Conservation (phyloP, 2,329 filamentous ascomycete genomes). For the Cercospora sp. region DNA sequence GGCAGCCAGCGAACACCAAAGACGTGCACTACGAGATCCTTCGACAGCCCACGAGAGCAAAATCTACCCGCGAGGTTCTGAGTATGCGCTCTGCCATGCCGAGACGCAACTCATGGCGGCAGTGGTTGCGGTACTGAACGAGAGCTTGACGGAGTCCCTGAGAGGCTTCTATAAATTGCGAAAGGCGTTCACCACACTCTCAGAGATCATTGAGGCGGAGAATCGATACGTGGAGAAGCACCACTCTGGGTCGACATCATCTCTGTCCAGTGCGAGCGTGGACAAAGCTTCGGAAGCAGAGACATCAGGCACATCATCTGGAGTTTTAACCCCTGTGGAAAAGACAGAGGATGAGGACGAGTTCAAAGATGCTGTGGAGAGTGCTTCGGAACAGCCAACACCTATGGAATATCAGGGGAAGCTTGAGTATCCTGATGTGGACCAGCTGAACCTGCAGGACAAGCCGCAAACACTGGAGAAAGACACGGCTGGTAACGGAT, state of each 20-base stretch:
- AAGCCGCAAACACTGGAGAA: constrained; percentile 14
- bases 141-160: constrained; percentile 87
- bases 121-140: constrained; percentile 84
- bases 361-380: constrained; percentile 60
- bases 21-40: constrained; percentile 65
- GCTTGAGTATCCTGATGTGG: constrained; percentile 38
- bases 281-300: constrained; percentile 11
- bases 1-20: constrained; percentile 72
- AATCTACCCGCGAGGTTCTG: constrained; percentile 80
- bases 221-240: constrained; percentile 54
- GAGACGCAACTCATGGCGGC: constrained; percentile 87
- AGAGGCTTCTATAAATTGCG: constrained; percentile 90
- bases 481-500: background rate
- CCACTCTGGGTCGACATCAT: constrained; percentile 13
- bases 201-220: constrained; percentile 75
- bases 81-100: constrained; percentile 81
- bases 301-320: constrained; percentile 18
- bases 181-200: constrained; percentile 81
- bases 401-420: constrained; percentile 52
- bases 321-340: constrained; percentile 22
- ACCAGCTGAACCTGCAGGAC: constrained; percentile 32
- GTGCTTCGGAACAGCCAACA: constrained; percentile 47
- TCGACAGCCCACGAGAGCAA: constrained; percentile 54
- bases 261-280: constrained; percentile 2
- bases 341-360: constrained; percentile 49